phyloP scores from a whole-genome alignment of 352 stramenopile genomes.

The Globisporangium paroecandrum region DNA sequence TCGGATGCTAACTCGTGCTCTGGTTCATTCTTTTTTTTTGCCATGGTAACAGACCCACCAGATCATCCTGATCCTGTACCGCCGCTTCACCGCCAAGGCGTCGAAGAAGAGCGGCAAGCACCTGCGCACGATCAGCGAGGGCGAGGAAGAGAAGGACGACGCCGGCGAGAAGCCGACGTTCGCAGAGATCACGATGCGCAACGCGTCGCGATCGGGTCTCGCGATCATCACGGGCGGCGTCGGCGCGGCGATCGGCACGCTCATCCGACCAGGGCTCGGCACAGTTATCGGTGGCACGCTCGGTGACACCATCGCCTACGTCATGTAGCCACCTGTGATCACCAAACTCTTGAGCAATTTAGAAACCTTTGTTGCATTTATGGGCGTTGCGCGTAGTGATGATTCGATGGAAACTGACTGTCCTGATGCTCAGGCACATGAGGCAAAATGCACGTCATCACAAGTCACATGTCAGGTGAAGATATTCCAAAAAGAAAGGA shows the following conservation, averaged over 20 bases:
- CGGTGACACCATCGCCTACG: slow-evolving; percentile 78
- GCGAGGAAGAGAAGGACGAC: slow-evolving; percentile 30
- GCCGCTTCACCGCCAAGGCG: slow-evolving; percentile 42
- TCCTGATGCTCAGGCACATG: background rate
- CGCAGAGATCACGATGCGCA: slow-evolving; percentile 46
- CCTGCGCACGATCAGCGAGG: slow-evolving; percentile 31
- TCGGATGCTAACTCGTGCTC: background rate
- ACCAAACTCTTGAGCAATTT: background rate
- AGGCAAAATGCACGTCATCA: background rate
- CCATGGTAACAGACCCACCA: slow-evolving; percentile 51
- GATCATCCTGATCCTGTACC: slow-evolving; percentile 67
- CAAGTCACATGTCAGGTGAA: background rate
- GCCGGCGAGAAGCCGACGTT: slow-evolving; percentile 33
- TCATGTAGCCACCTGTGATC: slow-evolving; percentile 20
- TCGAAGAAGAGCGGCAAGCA: slow-evolving; percentile 35
- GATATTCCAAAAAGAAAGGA: background rate
- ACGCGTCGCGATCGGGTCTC: slow-evolving; percentile 57
- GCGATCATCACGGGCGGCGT: slow-evolving; percentile 68
- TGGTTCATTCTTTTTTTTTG: background rate
- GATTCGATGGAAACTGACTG: background rate
- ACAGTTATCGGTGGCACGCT: slow-evolving; percentile 76
- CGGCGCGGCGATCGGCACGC: slow-evolving; percentile 63
- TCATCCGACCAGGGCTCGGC: slow-evolving; percentile 68
- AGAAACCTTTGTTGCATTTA: background rate
- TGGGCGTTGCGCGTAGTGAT: background rate